Percentiles rank a stretch among this genome's conserved stretches.
phyloP scores from a whole-genome alignment of 225 moss, liverwort and hornwort genomes.

The Physcomitrellopsis africana region DNA sequence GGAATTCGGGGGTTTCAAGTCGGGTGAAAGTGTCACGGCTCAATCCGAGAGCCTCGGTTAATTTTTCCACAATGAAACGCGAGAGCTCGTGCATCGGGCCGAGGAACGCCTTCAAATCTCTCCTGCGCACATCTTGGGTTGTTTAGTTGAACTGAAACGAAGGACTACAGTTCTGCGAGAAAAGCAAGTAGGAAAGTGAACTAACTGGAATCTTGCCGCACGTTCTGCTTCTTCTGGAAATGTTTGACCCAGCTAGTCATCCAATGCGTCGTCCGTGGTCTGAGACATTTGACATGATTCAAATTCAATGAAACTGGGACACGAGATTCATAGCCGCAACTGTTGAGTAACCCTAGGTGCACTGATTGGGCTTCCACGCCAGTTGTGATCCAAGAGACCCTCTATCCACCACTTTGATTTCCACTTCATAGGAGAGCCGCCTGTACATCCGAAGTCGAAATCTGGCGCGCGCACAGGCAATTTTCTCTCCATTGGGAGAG shows the following conservation, averaged over 20 bases:
- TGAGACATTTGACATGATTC: background rate
- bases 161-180: too few relatives aligned
- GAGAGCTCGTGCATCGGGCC: constrained; percentile 44
- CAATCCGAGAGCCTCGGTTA: constrained; percentile 42
- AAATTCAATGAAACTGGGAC: too few relatives aligned
- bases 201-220: constrained; percentile 39
- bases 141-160: too few relatives aligned
- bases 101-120: constrained; percentile 35
- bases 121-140: constrained; percentile 15
- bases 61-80: constrained; percentile 46
- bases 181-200: too few relatives aligned
- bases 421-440: constrained; percentile 48
- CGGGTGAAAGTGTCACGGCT: constrained; percentile 37
- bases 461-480: constrained; percentile 39
- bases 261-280: constrained; percentile 42
- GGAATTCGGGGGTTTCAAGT: constrained; percentile 27
- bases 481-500: constrained; percentile 54
- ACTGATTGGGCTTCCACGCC: too few relatives aligned
- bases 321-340: too few relatives aligned
- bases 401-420: constrained; percentile 62
- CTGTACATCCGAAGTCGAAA: constrained; percentile 49
- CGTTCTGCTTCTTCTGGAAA: constrained; percentile 29
- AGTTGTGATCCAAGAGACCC: background rate
- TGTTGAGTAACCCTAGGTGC: background rate
- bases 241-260: constrained; percentile 32